Conservation (phyloP, 202 grass and related monocot species). For the Panicum virgatum region DNA sequence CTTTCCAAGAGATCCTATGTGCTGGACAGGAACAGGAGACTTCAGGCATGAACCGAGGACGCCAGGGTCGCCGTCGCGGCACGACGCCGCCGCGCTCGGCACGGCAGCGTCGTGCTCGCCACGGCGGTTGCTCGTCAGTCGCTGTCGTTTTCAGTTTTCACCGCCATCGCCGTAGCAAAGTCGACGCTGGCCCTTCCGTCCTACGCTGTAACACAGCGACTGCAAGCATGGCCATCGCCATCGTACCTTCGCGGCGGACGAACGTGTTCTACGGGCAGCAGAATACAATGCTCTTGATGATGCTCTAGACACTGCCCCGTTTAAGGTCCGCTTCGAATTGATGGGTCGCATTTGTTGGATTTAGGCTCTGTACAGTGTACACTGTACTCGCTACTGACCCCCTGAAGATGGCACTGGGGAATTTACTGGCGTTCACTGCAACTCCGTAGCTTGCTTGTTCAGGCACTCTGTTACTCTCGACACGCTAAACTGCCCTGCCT, state of each 20-base stretch:
- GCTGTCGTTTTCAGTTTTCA: slow-evolving; percentile 4
- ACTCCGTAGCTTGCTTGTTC: not conserved
- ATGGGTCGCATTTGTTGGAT: not conserved
- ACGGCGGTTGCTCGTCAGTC: slow-evolving; percentile 13
- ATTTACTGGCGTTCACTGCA: not conserved
- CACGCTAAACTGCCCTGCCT: not conserved
- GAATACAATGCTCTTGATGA: not conserved
- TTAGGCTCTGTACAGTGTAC: not conserved
- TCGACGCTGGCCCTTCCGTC: not conserved
- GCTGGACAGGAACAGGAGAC: no score
- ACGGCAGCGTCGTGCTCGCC: not conserved
- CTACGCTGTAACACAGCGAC: no score
- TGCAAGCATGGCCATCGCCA: not conserved
- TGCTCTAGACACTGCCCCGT: not conserved
- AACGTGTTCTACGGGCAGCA: not conserved
- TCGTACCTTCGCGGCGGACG: not conserved
- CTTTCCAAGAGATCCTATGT: no score
- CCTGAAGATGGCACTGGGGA: not conserved
- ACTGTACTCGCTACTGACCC: not conserved
- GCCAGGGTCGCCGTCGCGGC: no score
- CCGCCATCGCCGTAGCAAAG: not conserved
- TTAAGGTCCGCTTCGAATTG: not conserved
- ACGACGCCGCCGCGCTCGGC: not conserved
- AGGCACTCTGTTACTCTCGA: not conserved
- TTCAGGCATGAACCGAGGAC: no score